Percentiles rank a stretch among this genome's conserved stretches.
These are phyloP conservation scores for Diplotaxis tenuifolia DNA, from an alignment of 345 rosid species.

Conservation along the genomic window DNA sequence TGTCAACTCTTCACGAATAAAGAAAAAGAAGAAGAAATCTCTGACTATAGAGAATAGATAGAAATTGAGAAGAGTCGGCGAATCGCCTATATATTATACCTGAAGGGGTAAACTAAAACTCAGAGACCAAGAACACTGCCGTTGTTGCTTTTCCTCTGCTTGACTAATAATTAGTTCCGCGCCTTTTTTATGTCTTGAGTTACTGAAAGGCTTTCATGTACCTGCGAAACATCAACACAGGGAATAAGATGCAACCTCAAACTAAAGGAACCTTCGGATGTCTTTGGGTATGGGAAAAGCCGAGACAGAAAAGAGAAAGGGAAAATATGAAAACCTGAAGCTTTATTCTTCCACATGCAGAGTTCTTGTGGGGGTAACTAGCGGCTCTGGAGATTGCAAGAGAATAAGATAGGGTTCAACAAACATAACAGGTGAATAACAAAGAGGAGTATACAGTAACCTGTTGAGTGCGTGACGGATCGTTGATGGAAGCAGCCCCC, in stretches of 20 bases:
- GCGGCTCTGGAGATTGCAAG: constrained; percentile 43
- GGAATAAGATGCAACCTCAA: constrained; percentile 14
- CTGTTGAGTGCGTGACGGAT: constrained; percentile 64
- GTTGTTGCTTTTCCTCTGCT: constrained; percentile 22
- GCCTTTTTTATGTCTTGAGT: constrained; percentile 22
- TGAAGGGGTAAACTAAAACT: constrained; percentile 11
- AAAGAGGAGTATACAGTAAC: constrained; percentile 33
- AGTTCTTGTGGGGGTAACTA: constrained; percentile 55
- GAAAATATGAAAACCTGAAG: constrained; percentile 54
- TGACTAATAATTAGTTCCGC: constrained; percentile 11
- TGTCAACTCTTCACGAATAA: not conserved
- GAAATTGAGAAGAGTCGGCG: constrained; percentile 8
- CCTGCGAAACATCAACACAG: constrained; percentile 24
- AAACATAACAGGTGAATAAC: not conserved
- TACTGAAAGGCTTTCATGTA: constrained; percentile 12
- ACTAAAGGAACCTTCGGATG: not conserved
- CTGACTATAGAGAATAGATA: not conserved
- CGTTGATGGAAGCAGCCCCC: constrained; percentile 47
- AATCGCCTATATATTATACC: constrained; percentile 22
- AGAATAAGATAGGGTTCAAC: not conserved
- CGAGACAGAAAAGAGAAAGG: constrained; percentile 13
- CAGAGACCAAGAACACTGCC: constrained; percentile 5
- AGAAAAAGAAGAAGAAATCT: constrained; percentile 3
- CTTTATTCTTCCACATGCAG: constrained; percentile 70
- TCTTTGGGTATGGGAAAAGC: not conserved